Percentiles rank a stretch among this genome's conserved stretches.
These are phyloP conservation scores for Clonostachys chloroleuca DNA, from an alignment of 2,329 filamentous ascomycete genomes.

Conservation along the genomic window DNA sequence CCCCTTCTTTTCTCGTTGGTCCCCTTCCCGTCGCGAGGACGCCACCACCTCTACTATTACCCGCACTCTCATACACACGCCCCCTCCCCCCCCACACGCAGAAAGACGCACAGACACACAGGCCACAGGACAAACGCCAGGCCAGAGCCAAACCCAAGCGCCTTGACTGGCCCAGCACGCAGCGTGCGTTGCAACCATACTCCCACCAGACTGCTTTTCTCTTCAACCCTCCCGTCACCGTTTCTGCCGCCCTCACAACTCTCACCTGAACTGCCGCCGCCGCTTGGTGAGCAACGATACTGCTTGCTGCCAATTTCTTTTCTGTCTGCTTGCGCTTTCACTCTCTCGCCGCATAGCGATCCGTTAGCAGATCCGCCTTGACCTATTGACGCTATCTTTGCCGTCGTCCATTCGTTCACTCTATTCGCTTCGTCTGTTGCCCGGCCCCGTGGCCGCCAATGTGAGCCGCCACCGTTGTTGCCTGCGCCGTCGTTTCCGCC, in stretches of 20 bases:
- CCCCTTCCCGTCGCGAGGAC: too few relatives aligned
- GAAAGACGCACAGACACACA: too few relatives aligned
- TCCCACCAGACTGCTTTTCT: too few relatives aligned
- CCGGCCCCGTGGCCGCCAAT: constrained; percentile 6
- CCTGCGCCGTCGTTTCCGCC: constrained; percentile 2
- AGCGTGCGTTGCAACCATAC: too few relatives aligned
- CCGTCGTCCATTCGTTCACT: constrained; percentile 5
- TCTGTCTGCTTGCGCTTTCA: neutral
- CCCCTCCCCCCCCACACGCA: too few relatives aligned
- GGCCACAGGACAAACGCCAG: too few relatives aligned
- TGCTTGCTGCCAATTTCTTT: neutral
- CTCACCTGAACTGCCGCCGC: constrained; percentile 4
- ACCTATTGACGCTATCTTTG: neutral
- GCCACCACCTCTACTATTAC: too few relatives aligned
- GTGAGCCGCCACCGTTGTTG: constrained; percentile 8
- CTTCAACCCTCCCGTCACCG: constrained; percentile 2
- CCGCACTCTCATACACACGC: too few relatives aligned
- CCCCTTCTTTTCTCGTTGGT: too few relatives aligned
- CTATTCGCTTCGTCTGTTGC: neutral
- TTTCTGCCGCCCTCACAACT: constrained; percentile 2
- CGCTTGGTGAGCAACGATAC: neutral
- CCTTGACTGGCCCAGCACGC: too few relatives aligned
- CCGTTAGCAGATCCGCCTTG: too few relatives aligned
- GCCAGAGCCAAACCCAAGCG: too few relatives aligned
- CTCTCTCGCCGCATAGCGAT: neutral